These are phyloP conservation scores for Elasticomyces elasticus DNA, from an alignment of 495 filamentous ascomycete genomes.

Conservation along the genomic window DNA sequence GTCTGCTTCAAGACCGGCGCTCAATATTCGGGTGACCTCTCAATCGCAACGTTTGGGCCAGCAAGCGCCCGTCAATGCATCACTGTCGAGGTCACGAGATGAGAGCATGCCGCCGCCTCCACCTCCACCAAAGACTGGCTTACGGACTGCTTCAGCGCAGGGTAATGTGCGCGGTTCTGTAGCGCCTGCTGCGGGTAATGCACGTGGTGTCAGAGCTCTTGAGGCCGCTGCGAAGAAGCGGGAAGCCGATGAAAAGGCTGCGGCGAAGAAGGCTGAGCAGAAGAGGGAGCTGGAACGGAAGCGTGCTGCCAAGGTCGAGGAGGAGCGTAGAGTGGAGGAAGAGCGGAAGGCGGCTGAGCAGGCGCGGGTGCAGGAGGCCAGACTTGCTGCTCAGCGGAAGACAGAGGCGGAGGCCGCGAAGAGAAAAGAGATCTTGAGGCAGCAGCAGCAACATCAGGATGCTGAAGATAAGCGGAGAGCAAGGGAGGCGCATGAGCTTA, in stretches of 20 bases:
- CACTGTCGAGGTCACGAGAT: conserved; percentile 31
- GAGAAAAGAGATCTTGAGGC: conserved; percentile 37
- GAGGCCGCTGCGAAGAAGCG: conserved; percentile 63
- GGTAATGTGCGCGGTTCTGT: conserved; percentile 35
- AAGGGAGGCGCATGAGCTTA: conserved; percentile 37
- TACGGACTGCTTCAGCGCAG: conserved; percentile 49
- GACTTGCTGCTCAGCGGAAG: conserved; percentile 62
- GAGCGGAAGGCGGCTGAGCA: conserved; percentile 41
- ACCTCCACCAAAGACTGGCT: conserved; percentile 37
- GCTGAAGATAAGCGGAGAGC: conserved; percentile 27
- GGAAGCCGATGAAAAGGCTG: conserved; percentile 68
- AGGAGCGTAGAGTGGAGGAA: conserved; percentile 38
- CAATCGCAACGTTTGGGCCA: conserved; percentile 34
- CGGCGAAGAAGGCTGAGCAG: conserved; percentile 67
- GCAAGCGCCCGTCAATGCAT: conserved; percentile 33
- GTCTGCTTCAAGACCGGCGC: conserved; percentile 54
- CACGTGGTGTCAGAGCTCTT: conserved; percentile 40
- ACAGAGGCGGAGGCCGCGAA: conserved; percentile 54
- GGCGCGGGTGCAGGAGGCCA: conserved; percentile 46
- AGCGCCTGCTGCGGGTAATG: conserved; percentile 43
- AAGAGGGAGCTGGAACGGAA: conserved; percentile 70
- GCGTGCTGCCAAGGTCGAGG: conserved; percentile 50
- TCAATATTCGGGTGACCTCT: conserved; percentile 65
- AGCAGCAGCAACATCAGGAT: conserved; percentile 23
- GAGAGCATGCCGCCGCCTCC: conserved; percentile 34